phyloP scores from a whole-genome alignment of 441 rosid genomes.

The Omphalea diandra region DNA sequence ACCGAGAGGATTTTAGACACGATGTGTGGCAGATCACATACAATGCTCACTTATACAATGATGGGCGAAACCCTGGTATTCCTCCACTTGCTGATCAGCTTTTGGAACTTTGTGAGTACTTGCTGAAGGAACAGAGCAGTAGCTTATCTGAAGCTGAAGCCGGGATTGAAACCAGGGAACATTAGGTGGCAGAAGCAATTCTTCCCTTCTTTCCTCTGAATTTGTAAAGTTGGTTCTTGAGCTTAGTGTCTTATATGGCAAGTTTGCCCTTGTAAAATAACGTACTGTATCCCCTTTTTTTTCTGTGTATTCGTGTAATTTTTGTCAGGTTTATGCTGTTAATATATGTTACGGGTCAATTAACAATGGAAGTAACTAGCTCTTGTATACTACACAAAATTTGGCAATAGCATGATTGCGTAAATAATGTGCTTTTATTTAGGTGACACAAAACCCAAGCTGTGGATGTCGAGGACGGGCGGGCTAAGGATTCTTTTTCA shows the following conservation, averaged over 20 bases:
- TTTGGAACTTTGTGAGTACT: conserved; percentile 79
- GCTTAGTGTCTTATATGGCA: too few species aligned
- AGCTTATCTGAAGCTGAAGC: conserved; percentile 73
- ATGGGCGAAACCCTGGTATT: conserved; percentile 80
- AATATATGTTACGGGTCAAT: background rate
- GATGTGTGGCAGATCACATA: conserved; percentile 81
- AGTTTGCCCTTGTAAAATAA: conserved; percentile 17
- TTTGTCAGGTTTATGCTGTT: background rate
- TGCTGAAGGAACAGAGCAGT: conserved; percentile 46
- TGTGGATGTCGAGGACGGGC: too few species aligned
- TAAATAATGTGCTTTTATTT: too few species aligned
- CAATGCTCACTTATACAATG: conserved; percentile 88
- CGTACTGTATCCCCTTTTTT: conserved; percentile 4
- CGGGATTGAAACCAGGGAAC: conserved; percentile 37
- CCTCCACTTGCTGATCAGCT: conserved; percentile 99
- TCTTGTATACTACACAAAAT: background rate
- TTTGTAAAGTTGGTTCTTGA: too few species aligned
- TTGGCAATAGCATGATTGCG: background rate
- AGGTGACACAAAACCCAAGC: too few species aligned
- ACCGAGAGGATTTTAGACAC: conserved; percentile 70
- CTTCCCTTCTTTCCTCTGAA: too few species aligned
- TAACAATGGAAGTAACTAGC: background rate
- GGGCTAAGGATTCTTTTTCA: too few species aligned
- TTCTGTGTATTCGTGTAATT: conserved; percentile 1
- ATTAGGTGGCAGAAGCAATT: too few species aligned